phyloP scores from a whole-genome alignment of 2,329 filamentous ascomycete species.

The Pseudopyricularia cyperi region DNA sequence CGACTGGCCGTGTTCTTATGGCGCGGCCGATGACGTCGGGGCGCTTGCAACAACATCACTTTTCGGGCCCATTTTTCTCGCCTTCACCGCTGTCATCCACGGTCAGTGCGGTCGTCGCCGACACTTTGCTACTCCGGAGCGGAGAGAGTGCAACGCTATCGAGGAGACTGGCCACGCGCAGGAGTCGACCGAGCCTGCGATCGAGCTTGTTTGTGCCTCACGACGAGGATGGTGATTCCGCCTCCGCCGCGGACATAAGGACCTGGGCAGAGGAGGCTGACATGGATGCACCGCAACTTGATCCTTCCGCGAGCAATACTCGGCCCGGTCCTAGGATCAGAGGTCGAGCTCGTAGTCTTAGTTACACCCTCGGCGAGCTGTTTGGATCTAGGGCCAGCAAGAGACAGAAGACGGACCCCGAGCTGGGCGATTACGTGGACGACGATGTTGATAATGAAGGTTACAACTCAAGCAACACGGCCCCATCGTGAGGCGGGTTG shows the following conservation, averaged over 20 bases:
- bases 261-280: neutral
- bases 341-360: constrained; percentile 17
- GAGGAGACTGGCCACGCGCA: constrained; percentile 29
- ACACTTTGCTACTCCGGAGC: constrained; percentile 29
- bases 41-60: constrained; percentile 23
- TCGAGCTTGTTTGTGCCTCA: constrained; percentile 42
- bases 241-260: neutral
- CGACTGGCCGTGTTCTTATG: neutral
- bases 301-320: neutral
- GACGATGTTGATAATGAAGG: neutral
- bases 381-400: constrained; percentile 17
- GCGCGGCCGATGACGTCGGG: constrained; percentile 2
- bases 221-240: constrained; percentile 15
- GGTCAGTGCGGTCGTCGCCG: constrained; percentile 43
- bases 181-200: constrained; percentile 35
- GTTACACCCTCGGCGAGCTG: constrained; percentile 22
- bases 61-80: constrained; percentile 38
- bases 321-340: constrained; percentile 2
- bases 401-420: constrained; percentile 5
- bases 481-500: neutral
- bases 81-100: constrained; percentile 48
- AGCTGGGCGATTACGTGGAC: neutral
- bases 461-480: neutral
- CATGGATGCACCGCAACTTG: neutral
- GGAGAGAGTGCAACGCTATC: constrained; percentile 23